Base-by-base conservation (phyloP, 192 early-diverging fungal genomes). In the Backusella mclennaniae region DNA sequence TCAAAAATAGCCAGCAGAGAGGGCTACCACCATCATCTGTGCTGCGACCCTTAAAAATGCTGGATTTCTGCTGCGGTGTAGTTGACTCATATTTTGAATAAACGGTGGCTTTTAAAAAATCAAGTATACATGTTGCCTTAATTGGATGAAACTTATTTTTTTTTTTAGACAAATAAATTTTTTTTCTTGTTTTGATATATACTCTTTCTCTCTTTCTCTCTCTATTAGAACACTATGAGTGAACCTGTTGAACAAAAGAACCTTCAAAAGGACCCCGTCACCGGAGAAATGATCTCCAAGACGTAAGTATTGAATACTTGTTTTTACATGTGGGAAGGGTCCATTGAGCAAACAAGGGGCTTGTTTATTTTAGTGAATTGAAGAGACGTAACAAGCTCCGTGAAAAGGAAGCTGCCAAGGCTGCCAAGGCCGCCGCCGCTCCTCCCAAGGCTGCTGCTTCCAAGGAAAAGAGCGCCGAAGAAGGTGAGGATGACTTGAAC, bases 201-300 rank as follows among this genome's bases (percentile, higher is more conserved):
- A 53, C 49, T 53, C 49, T 21, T 21, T 53, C 26, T 29, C 9
- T 11, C 38, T 63, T 9, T 49, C 6, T 19, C 19, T 49, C 56
- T 4, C 23, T 12, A 63, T 63, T 63, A 26, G 23, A 63, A 69
- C 38, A 69, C 14, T 14, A 71, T 71, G 70, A 49, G 42, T 49
- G 44, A 49, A 46, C 41, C 26, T 17, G 70, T 71, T 71, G 70
- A 49, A 26, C 70, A 76, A 17, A 69, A 83, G 53, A 93, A 93
- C 79, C 86, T 86, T 73, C 82, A 91, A 81, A 76, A 87, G 77
- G 97, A 99, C 79, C 87, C 89, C 75, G 92, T 90, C 41, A 98
- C 97, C 35, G 94, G 94, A 69, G 97, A 99, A 89, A 92, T 90
- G 89, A 88, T 99, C 73, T 97, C 96, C 78, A 99, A 99, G 92